A percentile compares a stretch with the other conserved stretches of the same genome.
These are phyloP conservation scores for Globisporangium emineosum DNA, from an alignment of 352 stramenopile genomes.

Conservation along the genomic window DNA sequence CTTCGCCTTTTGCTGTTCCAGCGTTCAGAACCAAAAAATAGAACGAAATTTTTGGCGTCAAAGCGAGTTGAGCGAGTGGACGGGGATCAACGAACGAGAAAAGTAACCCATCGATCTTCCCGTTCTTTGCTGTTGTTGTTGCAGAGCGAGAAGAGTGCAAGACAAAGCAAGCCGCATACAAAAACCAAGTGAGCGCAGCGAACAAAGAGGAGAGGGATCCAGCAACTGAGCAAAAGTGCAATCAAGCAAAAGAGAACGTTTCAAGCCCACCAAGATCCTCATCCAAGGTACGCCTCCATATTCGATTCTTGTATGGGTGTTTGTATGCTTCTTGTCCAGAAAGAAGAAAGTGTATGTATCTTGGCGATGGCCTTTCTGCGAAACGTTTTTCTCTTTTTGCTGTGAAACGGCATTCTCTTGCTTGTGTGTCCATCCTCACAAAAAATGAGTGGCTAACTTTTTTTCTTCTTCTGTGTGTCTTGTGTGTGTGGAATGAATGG, in stretches of 20 bases:
- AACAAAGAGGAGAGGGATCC: neutral
- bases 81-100: neutral
- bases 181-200: neutral
- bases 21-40: constrained; percentile 7
- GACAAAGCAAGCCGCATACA: neutral
- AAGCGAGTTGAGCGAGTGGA: neutral
- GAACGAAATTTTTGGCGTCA: constrained; percentile 15
- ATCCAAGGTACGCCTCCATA: neutral
- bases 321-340: constrained; percentile 3
- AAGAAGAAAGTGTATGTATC: constrained; percentile 15
- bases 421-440: neutral
- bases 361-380: neutral
- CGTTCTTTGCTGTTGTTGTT: too few species aligned
- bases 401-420: constrained; percentile 17
- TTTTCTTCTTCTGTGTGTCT: neutral
- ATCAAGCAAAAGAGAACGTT: neutral
- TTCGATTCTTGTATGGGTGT: neutral
- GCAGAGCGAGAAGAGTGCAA: constrained; percentile 1
- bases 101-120: constrained; percentile 8
- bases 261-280: constrained; percentile 3
- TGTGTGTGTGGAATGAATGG: constrained; percentile 4
- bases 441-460: constrained; percentile 14
- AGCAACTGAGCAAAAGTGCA: neutral
- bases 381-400: constrained; percentile 3
- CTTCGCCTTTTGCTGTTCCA: neutral